These are phyloP conservation scores for Penicillium ochrochloron DNA, from an alignment of 495 filamentous ascomycete species.

Conservation along the genomic window DNA sequence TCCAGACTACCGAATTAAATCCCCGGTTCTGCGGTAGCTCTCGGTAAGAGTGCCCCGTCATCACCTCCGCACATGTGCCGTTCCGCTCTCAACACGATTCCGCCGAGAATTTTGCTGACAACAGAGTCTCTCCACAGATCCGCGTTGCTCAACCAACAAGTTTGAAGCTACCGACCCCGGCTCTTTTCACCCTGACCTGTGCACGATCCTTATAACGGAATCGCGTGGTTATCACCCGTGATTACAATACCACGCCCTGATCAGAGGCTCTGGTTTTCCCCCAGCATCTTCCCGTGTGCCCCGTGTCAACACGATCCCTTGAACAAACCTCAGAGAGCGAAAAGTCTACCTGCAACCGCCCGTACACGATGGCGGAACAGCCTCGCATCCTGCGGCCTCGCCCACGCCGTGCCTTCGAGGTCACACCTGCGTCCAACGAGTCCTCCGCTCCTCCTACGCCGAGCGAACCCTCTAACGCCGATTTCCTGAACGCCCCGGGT, in stretches of 20 bases:
- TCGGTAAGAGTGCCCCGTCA: conserved; percentile 5
- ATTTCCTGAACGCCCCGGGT: conserved; percentile 37
- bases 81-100: background rate
- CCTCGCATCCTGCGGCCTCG: conserved; percentile 69
- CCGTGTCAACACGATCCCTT: conserved; percentile 3
- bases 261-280: conserved; percentile 17
- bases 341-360: conserved; percentile 4
- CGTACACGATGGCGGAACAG: conserved; percentile 47
- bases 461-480: conserved; percentile 40
- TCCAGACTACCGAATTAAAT: background rate
- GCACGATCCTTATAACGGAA: background rate
- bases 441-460: conserved; percentile 56
- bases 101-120: conserved; percentile 19
- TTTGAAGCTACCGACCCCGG: background rate
- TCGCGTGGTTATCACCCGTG: background rate
- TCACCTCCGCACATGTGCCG: background rate
- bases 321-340: background rate
- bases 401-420: conserved; percentile 75
- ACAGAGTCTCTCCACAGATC: conserved; percentile 4
- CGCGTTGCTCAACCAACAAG: conserved; percentile 11
- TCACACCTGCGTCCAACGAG: conserved; percentile 58
- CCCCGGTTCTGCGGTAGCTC: background rate
- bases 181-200: background rate
- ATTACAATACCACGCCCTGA: background rate
- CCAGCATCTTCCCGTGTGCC: conserved; percentile 5